Evolutionary conservation across 495 filamentous ascomycete species (phyloP).

Genomic region (Penicillium parvum): DNA sequence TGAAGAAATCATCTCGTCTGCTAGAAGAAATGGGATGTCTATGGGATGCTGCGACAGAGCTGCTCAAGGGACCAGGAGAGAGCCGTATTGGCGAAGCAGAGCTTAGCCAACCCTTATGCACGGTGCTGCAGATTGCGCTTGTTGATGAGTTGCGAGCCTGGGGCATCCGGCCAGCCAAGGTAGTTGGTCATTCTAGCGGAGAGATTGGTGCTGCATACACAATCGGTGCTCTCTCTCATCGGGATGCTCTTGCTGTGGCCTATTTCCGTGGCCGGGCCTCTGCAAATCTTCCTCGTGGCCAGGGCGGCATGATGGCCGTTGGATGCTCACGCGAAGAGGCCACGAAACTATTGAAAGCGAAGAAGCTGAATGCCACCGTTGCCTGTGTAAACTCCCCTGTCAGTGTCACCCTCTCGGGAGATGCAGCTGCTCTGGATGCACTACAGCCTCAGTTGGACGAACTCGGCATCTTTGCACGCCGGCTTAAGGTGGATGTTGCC

Average conservation of each 20-base stretch:
- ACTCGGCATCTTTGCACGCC: slow-evolving; percentile 5
- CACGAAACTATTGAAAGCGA: background rate
- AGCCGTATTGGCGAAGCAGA: no score
- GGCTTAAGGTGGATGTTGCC: slow-evolving; percentile 16
- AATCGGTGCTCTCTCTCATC: background rate
- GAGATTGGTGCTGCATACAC: slow-evolving; percentile 1
- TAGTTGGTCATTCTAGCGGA: background rate
- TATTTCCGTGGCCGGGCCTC: no score
- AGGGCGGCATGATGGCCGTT: no score
- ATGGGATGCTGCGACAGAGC: no score
- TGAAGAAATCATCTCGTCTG: no score
- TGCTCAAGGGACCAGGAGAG: no score
- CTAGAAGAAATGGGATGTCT: no score
- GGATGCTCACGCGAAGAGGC: no score
- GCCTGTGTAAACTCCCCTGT: background rate
- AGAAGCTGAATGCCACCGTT: background rate
- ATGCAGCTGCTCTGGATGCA: slow-evolving; percentile 7
- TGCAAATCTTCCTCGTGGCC: no score
- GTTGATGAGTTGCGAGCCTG: background rate
- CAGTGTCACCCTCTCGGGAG: background rate
- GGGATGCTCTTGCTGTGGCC: background rate
- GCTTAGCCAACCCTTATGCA: background rate
- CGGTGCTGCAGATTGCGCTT: background rate
- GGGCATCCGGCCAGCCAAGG: background rate
- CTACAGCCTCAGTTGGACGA: slow-evolving; percentile 13